phyloP scores from a whole-genome alignment of 2,329 filamentous ascomycete genomes.

The Claviceps pusilla region DNA sequence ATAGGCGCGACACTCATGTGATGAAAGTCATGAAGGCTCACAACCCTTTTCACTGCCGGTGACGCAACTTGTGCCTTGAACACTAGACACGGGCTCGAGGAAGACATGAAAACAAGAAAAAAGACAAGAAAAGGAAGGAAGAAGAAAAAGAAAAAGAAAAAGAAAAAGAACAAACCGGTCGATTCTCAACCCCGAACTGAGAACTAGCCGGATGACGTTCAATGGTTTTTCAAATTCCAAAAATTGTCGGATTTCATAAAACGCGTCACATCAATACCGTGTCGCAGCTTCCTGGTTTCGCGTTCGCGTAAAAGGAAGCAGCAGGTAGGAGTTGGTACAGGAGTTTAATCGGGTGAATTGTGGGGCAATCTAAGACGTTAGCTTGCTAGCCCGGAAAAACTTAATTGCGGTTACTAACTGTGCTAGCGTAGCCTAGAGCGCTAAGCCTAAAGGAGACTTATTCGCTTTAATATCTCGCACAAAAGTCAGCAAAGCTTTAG shows the following conservation, averaged over 20 bases:
- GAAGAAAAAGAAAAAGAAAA: neutral
- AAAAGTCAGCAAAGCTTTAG: too few species aligned
- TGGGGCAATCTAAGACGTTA: neutral
- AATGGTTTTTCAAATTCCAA: neutral
- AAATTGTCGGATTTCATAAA: neutral
- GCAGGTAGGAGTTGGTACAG: neutral
- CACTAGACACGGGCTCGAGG: neutral
- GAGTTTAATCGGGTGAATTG: neutral
- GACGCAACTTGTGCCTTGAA: neutral
- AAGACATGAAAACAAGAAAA: neutral
- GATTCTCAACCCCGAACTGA: neutral
- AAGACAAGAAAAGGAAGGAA: neutral
- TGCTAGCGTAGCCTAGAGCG: neutral
- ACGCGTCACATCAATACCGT: neutral
- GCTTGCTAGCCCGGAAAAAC: neutral
- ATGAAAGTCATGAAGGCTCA: neutral
- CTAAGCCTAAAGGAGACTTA: neutral
- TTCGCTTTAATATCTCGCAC: neutral
- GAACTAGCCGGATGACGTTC: neutral
- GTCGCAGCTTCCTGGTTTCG: neutral
- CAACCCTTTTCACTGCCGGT: neutral
- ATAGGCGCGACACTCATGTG: conserved; percentile 16
- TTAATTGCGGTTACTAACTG: neutral
- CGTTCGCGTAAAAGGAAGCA: neutral
- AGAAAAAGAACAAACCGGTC: neutral